A percentile compares a stretch with the other conserved stretches of the same genome.
Evolutionary conservation across 1,139 yeast genomes (phyloP).

Genomic region (Geotrichum histeridarum): DNA sequence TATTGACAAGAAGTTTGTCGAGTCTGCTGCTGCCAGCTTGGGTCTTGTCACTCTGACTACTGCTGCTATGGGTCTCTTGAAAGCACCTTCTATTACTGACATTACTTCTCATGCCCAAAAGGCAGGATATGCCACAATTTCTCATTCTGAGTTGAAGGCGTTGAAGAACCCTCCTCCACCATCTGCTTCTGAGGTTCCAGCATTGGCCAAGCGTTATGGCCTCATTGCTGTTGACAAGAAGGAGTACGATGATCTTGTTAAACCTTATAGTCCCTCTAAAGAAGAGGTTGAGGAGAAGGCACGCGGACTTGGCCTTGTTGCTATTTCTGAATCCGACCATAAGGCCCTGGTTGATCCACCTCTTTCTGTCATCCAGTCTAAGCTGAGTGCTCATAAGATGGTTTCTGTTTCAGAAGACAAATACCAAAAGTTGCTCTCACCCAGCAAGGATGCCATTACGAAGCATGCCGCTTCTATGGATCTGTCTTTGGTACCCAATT

Average conservation of each 20-base stretch:
- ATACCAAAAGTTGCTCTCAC: conserved; percentile 25
- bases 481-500: conserved; percentile 37
- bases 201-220: conserved; percentile 29
- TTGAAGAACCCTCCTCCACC: conserved; percentile 26
- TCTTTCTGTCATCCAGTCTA: conserved; percentile 4
- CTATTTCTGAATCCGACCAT: conserved; percentile 15
- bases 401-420: conserved; percentile 29
- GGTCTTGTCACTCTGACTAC: conserved; percentile 39
- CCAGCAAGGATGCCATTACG: conserved; percentile 3
- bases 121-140: conserved; percentile 26
- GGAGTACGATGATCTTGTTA: conserved; percentile 23
- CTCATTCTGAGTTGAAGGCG: conserved; percentile 20
- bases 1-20: conserved; percentile 29
- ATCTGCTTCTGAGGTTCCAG: conserved; percentile 22
- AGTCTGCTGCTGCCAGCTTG: conserved; percentile 35
- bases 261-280: conserved; percentile 27
- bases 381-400: conserved; percentile 11
- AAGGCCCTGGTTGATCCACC: conserved; percentile 32
- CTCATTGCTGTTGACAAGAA: conserved; percentile 29
- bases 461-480: conserved; percentile 29
- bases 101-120: conserved; percentile 36
- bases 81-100: conserved; percentile 23
- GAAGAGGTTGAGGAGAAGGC: conserved; percentile 29
- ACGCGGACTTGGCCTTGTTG: conserved; percentile 12
- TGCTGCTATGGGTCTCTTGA: conserved; percentile 29